Base-by-base conservation (phyloP, 1,284 basidiomycete species). In the Mycena citricolor region DNA sequence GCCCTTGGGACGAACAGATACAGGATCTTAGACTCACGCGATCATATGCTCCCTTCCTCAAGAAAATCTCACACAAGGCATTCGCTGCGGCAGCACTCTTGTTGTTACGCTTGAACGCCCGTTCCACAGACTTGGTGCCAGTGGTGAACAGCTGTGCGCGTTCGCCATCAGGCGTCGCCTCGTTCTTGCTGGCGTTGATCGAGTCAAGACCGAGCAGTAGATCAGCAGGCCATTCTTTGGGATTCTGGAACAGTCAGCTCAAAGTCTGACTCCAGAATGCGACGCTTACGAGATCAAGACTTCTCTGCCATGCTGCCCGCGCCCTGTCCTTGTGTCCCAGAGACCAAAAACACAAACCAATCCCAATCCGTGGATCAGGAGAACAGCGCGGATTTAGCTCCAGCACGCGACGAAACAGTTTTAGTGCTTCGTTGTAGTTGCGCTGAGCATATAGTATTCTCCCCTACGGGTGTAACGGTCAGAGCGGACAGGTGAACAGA, bases 281-380 rank as follows among this genome's bases (percentile, higher is more conserved):
- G 5, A 74, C 86, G 50, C 49, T n/a, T n/a, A 90, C 90, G 54
- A 92, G 78, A 64, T 88, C 86, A 43, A 89, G 62, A 54, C 87
- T 87, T 32, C 93, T 76, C 56, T 91, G 77, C 94, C 94, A 97
- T 0, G 93, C 94, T 22, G 77, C 77, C 51, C 81, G 81, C 0
- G 94, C 94, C 54, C 83, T 84, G 3, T 72, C 71, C 47, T 83
- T 83, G 57, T 94, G 81, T 42, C 87, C 87, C 65, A 95, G 72
- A 8, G 86, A 79, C 88, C 90, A 97, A 14, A 92, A 74, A 64
- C 94, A 95, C 7, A 97, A 69, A 8, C 94, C 94, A 28, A 97
- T 90, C 13, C 94, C 94, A 53, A 97, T 88, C 12, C 94, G 78
- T 22, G 94, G 94, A 62, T 97, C 94, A 0, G 94, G 94, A 17